Base-by-base conservation (phyloP, 2,329 filamentous ascomycete species). In the Sclerotinia nivalis region DNA sequence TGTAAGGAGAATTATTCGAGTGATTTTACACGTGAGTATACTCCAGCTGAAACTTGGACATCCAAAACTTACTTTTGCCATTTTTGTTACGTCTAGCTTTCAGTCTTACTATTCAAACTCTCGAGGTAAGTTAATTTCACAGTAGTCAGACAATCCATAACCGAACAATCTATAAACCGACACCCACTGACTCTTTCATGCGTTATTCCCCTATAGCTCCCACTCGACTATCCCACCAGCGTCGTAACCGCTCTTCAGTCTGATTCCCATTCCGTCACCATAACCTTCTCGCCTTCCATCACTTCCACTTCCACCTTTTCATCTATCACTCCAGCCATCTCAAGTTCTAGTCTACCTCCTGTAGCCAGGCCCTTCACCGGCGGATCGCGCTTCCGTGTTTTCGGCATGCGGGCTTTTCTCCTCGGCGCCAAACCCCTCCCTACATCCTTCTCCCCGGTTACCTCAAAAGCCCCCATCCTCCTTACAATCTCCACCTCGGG, bases 251-350 rank as follows among this genome's bases (percentile, higher is more conserved):
- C 56, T 12, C 56, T 59, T 13, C 56, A 59, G 22, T 59, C 56
- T 22, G 10, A 9, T n/a, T 50, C 34, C 56, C 18, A 37, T 25
- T 59, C 56, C 34, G 37, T 43, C 56, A 59, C 56, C 20, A 59
- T 59, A 43, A 59, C 56, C 10, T n/a, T 59, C 56, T 40, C 56
- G 34, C 56, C 56, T 25, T 59, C 56, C 56, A 6, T 37, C 54
- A 18, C 54, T 40, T 40, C 37, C 12, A 43, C 25, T 20, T 56
- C 12, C 25, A 20, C 28, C 13, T 43, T 12, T 34, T 34, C 54
- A n/a, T 22, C 8, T 10, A 22, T 1, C 22, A 50, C 1, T n/a
- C 10, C 22, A 50, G 22, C 22, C 8, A n/a, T 22, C 1, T 15
- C 10, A 34, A 8, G 25, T 34, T 56, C 13, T 10, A 28, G 6